Conservation (phyloP, 805 yeast species). For the Sugiyamaella americana region DNA sequence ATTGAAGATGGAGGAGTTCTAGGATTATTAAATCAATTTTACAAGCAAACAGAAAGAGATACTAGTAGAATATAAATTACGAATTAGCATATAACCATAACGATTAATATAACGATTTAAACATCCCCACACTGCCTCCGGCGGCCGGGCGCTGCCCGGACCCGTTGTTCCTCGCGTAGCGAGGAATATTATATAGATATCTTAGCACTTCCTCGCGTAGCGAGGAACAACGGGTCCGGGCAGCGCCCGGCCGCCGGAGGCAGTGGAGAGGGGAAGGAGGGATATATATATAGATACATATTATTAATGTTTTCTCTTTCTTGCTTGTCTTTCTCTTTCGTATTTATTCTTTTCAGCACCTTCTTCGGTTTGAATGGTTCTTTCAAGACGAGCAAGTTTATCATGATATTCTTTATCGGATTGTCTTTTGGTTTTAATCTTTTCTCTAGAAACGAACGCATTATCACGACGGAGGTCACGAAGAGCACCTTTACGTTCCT, state of each 20-base stretch:
- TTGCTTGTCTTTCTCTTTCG: slow-evolving; percentile 72
- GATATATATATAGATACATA: neutral
- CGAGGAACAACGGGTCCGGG: too few species aligned
- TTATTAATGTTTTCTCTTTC: slow-evolving; percentile 39
- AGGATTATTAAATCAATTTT: slow-evolving; percentile 76
- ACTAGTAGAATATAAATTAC: slow-evolving; percentile 1
- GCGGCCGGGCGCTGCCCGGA: too few species aligned
- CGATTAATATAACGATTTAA: too few species aligned
- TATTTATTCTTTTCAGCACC: slow-evolving; percentile 92
- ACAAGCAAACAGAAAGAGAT: slow-evolving; percentile 47
- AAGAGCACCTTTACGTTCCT: slow-evolving; percentile 81
- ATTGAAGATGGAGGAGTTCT: slow-evolving; percentile 50
- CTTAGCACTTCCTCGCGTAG: too few species aligned
- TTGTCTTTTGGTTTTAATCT: slow-evolving; percentile 67
- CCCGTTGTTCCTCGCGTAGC: too few species aligned
- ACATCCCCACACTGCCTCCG: too few species aligned
- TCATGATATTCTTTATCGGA: slow-evolving; percentile 76
- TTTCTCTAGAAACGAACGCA: slow-evolving; percentile 80
- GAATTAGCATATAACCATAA: too few species aligned
- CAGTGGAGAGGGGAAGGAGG: too few species aligned
- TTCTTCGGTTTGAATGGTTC: slow-evolving; percentile 85
- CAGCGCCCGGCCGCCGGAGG: too few species aligned
- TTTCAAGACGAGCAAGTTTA: slow-evolving; percentile 81
- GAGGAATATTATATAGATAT: too few species aligned
- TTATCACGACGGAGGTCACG: slow-evolving; percentile 89